A percentile compares a stretch with the other conserved stretches of the same genome.
phyloP scores from a whole-genome alignment of 306 rosid species.

The Dryas alaskensis region DNA sequence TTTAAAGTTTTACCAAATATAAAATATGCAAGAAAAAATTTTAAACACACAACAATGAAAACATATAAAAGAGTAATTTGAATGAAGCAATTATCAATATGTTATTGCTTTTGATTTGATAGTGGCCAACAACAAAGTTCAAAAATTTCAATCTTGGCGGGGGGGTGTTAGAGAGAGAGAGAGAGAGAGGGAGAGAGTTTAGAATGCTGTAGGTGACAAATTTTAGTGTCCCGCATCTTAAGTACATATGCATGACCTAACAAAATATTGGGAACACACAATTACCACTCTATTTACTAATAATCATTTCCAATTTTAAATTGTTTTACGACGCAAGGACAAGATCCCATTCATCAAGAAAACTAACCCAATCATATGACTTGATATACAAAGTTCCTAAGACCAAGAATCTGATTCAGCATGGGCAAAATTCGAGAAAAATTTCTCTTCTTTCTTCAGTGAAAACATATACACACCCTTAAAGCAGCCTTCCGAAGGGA shows the following conservation, averaged over 20 bases:
- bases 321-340: background rate
- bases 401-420: constrained; percentile 12
- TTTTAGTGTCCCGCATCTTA: background rate
- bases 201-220: background rate
- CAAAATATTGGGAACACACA: too few relatives aligned
- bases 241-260: background rate
- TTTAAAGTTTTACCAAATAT: background rate
- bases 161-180: too few relatives aligned
- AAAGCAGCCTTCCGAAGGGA: constrained; percentile 98
- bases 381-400: constrained; percentile 5
- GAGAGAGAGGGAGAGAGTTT: too few relatives aligned
- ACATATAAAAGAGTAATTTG: background rate
- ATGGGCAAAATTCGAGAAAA: constrained; percentile 14
- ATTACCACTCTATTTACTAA: background rate
- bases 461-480: constrained; percentile 60
- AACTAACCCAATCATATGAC: constrained; percentile 12
- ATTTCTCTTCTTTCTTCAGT: constrained; percentile 12
- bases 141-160: background rate
- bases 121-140: background rate
- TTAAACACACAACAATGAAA: background rate
- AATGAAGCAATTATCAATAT: background rate
- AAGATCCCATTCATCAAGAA: background rate
- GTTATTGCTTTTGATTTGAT: background rate
- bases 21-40: background rate
- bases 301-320: background rate